Base-by-base conservation (phyloP, 306 rosid species). In the Senna siamea region DNA sequence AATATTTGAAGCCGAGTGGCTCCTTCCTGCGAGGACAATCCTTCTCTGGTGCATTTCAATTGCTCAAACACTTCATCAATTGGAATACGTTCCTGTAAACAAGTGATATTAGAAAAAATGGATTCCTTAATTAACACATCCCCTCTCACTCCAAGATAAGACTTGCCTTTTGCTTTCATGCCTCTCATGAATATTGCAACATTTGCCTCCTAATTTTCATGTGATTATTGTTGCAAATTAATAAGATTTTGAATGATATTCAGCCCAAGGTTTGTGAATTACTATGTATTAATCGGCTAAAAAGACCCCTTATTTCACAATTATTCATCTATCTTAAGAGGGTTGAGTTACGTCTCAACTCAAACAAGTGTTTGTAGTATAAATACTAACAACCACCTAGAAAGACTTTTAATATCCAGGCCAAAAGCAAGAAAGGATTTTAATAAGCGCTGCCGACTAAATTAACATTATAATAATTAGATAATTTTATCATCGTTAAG, bases 21-120 rank as follows among this genome's bases (percentile, higher is more conserved):
- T 78, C 98, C 99, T 82, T 95, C 99, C 2, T 74, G 66, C 0
- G 86, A 22, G 77, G 80, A 44, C 57, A 95, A 82, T 77, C 99
- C 99, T 81, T 95, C 99, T 66, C 63, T 73, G 28, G 88, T 61
- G 75, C 99, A 95, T 95, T 95, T 92, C 82, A 95, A 40, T 74
- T 92, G 97, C 76, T 76, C 96, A 50, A 95, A 95, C 85, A 95
- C 99, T 85, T 95, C 99, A 8, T 95, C 97, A 58, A 95, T 78
- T 20, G 99, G 99, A 71, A 95, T 89, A 28, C 89, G 86, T 85
- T 95, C 99, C 99, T 95, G 75, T 50, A 81, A 79, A 71, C 75
- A 82, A n/a, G 52, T 20, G 23, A 18, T 68, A 5, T 81, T 41
- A 82, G 72, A 55, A 57, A 5, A 78, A 51, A 6, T 22, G 38